Percentiles rank a stretch among this genome's conserved stretches.
Conservation (phyloP, 768 basidiomycete genomes). For the Mycena sanguinolenta region DNA sequence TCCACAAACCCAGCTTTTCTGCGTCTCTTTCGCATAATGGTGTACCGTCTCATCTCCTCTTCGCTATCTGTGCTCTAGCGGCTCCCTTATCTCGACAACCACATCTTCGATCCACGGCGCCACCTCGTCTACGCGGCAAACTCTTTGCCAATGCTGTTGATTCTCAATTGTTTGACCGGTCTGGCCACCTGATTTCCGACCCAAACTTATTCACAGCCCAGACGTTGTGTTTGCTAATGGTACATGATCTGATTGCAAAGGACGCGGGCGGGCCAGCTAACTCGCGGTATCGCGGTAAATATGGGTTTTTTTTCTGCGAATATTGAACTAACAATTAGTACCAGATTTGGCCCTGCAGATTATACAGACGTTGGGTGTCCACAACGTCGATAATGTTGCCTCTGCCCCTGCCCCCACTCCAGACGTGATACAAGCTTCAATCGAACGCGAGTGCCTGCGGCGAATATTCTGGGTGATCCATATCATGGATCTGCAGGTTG, state of each 20-base stretch:
- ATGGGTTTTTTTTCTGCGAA: constrained; percentile 12
- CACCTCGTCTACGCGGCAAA: constrained; percentile 53
- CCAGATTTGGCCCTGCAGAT: constrained; percentile 76
- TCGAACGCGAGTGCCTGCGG: constrained; percentile 84
- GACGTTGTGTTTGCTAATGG: constrained; percentile 79
- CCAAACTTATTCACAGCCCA: constrained; percentile 80
- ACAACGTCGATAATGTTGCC: constrained; percentile 71
- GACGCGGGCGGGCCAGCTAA: constrained; percentile 54
- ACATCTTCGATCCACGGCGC: constrained; percentile 63
- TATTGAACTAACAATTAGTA: background rate
- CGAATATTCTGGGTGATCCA: constrained; percentile 87
- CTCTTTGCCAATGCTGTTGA: constrained; percentile 67
- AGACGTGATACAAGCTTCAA: constrained; percentile 70
- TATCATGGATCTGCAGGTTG: constrained; percentile 66
- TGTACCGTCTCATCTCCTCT: constrained; percentile 78
- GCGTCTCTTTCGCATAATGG: constrained; percentile 73
- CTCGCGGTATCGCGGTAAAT: constrained; percentile 65
- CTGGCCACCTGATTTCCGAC: constrained; percentile 72
- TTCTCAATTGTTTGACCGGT: constrained; percentile 78
- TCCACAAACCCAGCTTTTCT: constrained; percentile 85
- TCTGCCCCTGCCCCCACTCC: constrained; percentile 71
- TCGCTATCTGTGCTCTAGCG: constrained; percentile 83
- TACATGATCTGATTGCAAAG: constrained; percentile 70
- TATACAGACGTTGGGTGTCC: constrained; percentile 75
- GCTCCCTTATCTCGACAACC: constrained; percentile 82